These are phyloP conservation scores for Euphrasia confusa DNA, from an alignment of 257 asterid genomes.

Conservation along the genomic window DNA sequence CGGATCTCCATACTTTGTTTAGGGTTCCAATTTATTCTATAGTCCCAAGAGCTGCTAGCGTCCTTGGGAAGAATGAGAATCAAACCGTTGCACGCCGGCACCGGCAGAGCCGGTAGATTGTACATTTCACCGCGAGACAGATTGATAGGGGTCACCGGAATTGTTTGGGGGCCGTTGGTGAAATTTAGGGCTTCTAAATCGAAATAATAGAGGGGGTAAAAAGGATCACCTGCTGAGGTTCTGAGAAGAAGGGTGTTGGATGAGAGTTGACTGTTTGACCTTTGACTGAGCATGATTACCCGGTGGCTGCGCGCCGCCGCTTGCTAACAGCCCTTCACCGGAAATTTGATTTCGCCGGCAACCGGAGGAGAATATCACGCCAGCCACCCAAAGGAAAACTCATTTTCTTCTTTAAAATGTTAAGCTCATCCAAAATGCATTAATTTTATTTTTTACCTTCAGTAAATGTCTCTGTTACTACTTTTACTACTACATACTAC, in stretches of 20 bases:
- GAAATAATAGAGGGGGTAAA: not conserved
- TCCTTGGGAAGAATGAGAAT: not conserved
- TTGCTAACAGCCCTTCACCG: constrained; percentile 14
- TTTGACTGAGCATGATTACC: constrained; percentile 1
- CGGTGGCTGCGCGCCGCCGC: constrained; percentile 8
- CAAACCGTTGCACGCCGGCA: not conserved
- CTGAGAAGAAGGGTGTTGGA: not conserved
- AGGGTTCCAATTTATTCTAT: not conserved
- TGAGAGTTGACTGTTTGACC: not conserved
- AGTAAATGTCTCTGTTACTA: no score
- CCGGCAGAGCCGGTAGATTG: not conserved
- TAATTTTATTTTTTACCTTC: no score
- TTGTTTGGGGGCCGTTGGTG: not conserved
- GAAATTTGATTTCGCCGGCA: not conserved
- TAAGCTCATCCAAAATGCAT: no score
- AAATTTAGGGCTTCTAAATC: not conserved
- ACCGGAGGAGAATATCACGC: not conserved
- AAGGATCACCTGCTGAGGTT: not conserved
- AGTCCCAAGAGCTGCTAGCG: not conserved
- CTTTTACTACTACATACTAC: no score
- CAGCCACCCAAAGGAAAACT: no score
- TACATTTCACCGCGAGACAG: not conserved
- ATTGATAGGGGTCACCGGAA: not conserved
- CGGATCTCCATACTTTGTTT: not conserved
- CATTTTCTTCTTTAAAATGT: no score